Evolutionary conservation across 768 basidiomycete species (phyloP).

Genomic region (Boletales sp.): DNA sequence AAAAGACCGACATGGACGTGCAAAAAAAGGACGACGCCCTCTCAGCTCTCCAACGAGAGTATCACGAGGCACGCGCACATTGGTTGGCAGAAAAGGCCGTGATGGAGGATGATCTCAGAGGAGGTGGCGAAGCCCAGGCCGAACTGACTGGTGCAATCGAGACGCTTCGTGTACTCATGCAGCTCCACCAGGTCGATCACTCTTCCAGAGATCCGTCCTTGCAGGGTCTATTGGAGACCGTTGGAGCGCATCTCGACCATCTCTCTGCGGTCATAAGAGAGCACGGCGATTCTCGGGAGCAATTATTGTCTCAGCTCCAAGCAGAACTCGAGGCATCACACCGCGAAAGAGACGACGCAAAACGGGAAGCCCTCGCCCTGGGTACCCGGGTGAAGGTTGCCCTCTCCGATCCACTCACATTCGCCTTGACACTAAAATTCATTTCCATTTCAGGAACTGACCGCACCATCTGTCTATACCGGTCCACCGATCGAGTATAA

Average conservation of each 20-base stretch:
- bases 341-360: constrained; percentile 48
- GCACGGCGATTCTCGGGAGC: constrained; percentile 39
- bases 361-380: constrained; percentile 37
- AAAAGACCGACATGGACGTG: constrained; percentile 34
- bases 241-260: constrained; percentile 50
- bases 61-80: constrained; percentile 43
- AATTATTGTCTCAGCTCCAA: constrained; percentile 53
- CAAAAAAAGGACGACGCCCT: constrained; percentile 41
- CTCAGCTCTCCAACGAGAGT: constrained; percentile 34
- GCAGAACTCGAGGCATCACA: constrained; percentile 53
- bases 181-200: constrained; percentile 54
- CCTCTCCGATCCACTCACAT: background rate
- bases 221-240: constrained; percentile 44
- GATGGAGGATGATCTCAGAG: constrained; percentile 48
- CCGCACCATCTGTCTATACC: constrained; percentile 17
- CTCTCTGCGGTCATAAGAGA: constrained; percentile 43
- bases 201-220: constrained; percentile 47
- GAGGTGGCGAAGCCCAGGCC: constrained; percentile 35
- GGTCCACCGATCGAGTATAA: constrained; percentile 29
- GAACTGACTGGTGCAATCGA: constrained; percentile 52
- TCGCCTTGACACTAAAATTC: background rate
- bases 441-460: constrained; percentile 20
- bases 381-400: constrained; percentile 39
- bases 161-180: constrained; percentile 49
- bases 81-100: constrained; percentile 50